These are phyloP conservation scores for Fusarium penzigii DNA, from an alignment of 2,329 filamentous ascomycete species.

Conservation along the genomic window DNA sequence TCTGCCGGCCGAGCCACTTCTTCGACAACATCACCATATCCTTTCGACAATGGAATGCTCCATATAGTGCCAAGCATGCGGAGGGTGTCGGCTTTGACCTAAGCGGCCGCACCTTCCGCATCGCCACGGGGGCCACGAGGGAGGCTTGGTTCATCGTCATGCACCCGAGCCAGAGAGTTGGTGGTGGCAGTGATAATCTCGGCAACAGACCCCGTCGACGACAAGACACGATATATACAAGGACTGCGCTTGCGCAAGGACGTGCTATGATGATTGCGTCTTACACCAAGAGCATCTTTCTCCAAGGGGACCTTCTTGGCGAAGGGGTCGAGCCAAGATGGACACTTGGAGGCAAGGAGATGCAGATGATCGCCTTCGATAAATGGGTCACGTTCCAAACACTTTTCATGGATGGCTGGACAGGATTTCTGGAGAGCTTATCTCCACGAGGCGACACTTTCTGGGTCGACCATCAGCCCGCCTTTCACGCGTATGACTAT, in stretches of 20 bases:
- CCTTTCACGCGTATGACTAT: too few relatives aligned
- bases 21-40: slow-evolving; percentile 6
- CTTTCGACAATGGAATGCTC: slow-evolving; percentile 1
- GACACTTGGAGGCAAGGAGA: neutral
- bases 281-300: neutral
- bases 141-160: slow-evolving; percentile 5
- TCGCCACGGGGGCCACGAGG: slow-evolving; percentile 1
- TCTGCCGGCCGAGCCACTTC: neutral
- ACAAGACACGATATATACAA: neutral
- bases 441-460: too few relatives aligned
- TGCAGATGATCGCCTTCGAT: neutral
- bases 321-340: slow-evolving; percentile 1
- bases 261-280: neutral
- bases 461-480: too few relatives aligned
- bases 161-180: slow-evolving; percentile 1
- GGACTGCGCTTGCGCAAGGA: neutral
- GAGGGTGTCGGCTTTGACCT: neutral
- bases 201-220: neutral
- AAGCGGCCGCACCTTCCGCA: slow-evolving; percentile 1
- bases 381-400: neutral
- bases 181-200: neutral
- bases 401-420: neutral
- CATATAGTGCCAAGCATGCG: slow-evolving; percentile 4
- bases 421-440: neutral
- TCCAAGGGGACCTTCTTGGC: neutral